These are phyloP conservation scores for Phytophthora capsici DNA, from an alignment of 352 stramenopile species.

Conservation along the genomic window DNA sequence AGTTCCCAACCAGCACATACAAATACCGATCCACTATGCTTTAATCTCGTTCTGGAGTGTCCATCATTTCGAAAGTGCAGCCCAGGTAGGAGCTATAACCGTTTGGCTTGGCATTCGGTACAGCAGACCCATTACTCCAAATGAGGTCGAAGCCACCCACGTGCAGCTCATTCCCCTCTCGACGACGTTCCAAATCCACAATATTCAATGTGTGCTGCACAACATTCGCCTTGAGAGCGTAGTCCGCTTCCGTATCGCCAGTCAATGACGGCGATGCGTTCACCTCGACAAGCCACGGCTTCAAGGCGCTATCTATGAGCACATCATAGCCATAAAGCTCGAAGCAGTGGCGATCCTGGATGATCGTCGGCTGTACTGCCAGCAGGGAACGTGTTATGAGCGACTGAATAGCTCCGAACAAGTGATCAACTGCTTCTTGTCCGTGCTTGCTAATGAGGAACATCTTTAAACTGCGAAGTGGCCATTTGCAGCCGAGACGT, in stretches of 20 bases:
- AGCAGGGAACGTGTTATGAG: constrained; percentile 87
- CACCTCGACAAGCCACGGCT: constrained; percentile 76
- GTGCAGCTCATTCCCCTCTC: constrained; percentile 50
- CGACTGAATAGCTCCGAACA: constrained; percentile 87
- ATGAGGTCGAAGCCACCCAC: constrained; percentile 80
- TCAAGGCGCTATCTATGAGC: constrained; percentile 65
- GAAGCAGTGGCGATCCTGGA: constrained; percentile 88
- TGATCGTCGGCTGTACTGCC: constrained; percentile 84
- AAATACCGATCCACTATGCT: constrained; percentile 24
- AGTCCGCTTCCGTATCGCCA: constrained; percentile 76
- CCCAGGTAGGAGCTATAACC: constrained; percentile 72
- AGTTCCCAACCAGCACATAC: constrained; percentile 16
- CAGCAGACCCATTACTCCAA: constrained; percentile 45
- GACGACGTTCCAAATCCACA: constrained; percentile 77
- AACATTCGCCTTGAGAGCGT: constrained; percentile 85
- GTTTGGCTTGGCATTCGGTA: constrained; percentile 44
- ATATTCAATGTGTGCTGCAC: constrained; percentile 91
- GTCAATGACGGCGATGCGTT: constrained; percentile 83
- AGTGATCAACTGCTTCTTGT: constrained; percentile 52
- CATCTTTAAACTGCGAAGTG: constrained; percentile 59
- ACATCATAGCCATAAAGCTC: constrained; percentile 83
- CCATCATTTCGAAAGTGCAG: constrained; percentile 51
- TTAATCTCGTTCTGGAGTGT: constrained; percentile 23
- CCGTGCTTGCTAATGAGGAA: constrained; percentile 80
- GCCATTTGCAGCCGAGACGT: constrained; percentile 73